These are phyloP conservation scores for Neurospora africana DNA, from an alignment of 495 filamentous ascomycete genomes.

Conservation along the genomic window DNA sequence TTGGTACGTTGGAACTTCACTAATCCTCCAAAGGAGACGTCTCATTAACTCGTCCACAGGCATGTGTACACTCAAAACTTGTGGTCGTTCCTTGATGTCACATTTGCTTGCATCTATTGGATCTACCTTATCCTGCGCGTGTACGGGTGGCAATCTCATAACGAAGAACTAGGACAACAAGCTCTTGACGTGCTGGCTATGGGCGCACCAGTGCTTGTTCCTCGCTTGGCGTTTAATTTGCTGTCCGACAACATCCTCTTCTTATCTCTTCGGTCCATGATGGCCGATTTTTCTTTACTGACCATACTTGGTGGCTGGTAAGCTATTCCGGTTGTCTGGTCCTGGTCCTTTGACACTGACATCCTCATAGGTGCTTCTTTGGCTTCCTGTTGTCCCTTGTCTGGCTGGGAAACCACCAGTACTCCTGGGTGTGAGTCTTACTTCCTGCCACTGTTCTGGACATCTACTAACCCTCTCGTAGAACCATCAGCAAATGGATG, in stretches of 20 bases:
- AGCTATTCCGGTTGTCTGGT: neutral
- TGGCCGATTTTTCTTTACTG: conserved; percentile 58
- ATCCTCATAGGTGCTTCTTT: conserved; percentile 40
- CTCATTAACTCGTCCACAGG: conserved; percentile 30
- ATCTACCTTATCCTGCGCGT: conserved; percentile 51
- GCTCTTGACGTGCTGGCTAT: conserved; percentile 59
- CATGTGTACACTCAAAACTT: conserved; percentile 67
- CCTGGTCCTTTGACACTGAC: neutral
- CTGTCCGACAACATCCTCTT: conserved; percentile 67
- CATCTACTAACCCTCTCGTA: conserved; percentile 2
- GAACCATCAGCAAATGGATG: conserved; percentile 69
- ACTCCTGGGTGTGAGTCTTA: conserved; percentile 28
- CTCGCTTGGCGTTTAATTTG: conserved; percentile 64
- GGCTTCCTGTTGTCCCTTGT: conserved; percentile 62
- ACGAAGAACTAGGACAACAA: conserved; percentile 32
- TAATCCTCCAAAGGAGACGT: neutral
- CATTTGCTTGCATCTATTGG: conserved; percentile 51
- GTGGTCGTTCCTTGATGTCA: conserved; percentile 68
- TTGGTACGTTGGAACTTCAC: conserved; percentile 31
- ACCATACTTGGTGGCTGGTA: conserved; percentile 53
- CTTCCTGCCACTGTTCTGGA: neutral
- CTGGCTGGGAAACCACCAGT: conserved; percentile 48
- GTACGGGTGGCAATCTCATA: conserved; percentile 38
- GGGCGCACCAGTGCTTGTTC: conserved; percentile 58
- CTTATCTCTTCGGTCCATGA: conserved; percentile 61